Evolutionary conservation across 352 stramenopile species (phyloP), one percentile per base, ranked within the genome.

Genomic region (Albugo laibachii): DNA sequence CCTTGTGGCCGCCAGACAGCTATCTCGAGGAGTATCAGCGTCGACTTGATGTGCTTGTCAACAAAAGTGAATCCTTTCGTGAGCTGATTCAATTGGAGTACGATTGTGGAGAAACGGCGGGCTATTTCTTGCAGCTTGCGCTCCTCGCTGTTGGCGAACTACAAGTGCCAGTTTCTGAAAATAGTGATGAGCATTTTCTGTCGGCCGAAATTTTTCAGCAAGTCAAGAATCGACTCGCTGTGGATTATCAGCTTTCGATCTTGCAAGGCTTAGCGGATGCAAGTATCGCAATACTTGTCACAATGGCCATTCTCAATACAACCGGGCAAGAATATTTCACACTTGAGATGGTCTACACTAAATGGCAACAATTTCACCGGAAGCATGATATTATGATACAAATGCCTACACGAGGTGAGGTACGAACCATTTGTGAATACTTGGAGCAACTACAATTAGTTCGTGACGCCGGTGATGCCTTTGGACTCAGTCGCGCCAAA

Each of bases 291-390:
- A 54, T 91, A 19, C 47, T 87, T 13, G 70, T 87, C 14, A 75
- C 69, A 11, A 91, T 87, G 77, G 72, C 69, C 37, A 70, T 83
- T 37, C 49, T 87, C 2, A 75, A 91, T 48, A 71, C 71, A 45
- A 62, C 74, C 8, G 66, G 62, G 15, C 65, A 80, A 47, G 54
- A 55, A 4, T 66, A 78, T 18, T 84, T 78, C 46, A 87, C 77
- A 42, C 62, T 91, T 27, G 77, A 87, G 51, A 91, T 87, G 77
- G 69, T 91, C 14, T 91, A 84, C 47, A 54, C 62, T 42, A 66
- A 71, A 21, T 91, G 77, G 74, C 61, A 82, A 41, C 61, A 65
- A n/a, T 91, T 91, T 42, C 71, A 74, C 45, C 74, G 72, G 15
- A 72, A 83, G 53, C 71, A 85, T 51, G 71, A 84, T 36, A 58